phyloP scores from a whole-genome alignment of 2,329 filamentous ascomycete genomes.

The Dactylellina parvicollis region DNA sequence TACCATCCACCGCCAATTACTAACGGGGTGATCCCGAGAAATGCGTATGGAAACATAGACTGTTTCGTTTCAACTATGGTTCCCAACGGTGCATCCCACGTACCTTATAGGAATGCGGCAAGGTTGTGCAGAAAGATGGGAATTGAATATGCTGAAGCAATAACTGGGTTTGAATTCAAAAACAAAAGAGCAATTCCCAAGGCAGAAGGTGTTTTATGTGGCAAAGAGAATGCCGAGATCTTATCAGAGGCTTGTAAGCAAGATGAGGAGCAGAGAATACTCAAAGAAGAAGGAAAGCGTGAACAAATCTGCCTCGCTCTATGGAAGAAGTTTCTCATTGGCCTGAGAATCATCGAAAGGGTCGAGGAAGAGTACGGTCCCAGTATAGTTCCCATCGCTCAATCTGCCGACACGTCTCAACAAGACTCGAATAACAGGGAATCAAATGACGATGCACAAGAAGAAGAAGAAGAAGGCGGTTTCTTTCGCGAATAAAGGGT shows the following conservation, averaged over 20 bases:
- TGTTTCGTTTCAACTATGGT: conserved; percentile 43
- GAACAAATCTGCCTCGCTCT: conserved; percentile 61
- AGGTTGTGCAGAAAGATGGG: conserved; percentile 78
- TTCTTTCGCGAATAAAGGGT: conserved; percentile 57
- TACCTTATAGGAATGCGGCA: conserved; percentile 65
- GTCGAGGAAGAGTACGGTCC: conserved; percentile 69
- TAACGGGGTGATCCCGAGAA: conserved; percentile 75
- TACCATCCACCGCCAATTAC: conserved; percentile 82
- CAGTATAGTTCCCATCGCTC: background rate
- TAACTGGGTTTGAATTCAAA: conserved; percentile 89
- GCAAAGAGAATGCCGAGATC: conserved; percentile 69
- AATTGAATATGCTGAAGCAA: conserved; percentile 86
- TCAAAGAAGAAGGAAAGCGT: conserved; percentile 38
- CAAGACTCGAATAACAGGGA: conserved; percentile 66
- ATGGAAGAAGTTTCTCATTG: conserved; percentile 71
- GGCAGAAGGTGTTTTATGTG: conserved; percentile 79
- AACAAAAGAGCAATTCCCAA: conserved; percentile 89
- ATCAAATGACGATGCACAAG: conserved; percentile 63
- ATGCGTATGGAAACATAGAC: conserved; percentile 84
- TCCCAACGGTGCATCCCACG: conserved; percentile 12
- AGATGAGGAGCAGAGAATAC: conserved; percentile 27
- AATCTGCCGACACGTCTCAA: no score
- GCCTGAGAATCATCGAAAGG: conserved; percentile 75
- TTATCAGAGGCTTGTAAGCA: conserved; percentile 61
- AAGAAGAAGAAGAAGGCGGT: conserved; percentile 40